Evolutionary conservation across 192 early-diverging fungal genomes (phyloP).

Genomic region (Coemansia nantahalensis): DNA sequence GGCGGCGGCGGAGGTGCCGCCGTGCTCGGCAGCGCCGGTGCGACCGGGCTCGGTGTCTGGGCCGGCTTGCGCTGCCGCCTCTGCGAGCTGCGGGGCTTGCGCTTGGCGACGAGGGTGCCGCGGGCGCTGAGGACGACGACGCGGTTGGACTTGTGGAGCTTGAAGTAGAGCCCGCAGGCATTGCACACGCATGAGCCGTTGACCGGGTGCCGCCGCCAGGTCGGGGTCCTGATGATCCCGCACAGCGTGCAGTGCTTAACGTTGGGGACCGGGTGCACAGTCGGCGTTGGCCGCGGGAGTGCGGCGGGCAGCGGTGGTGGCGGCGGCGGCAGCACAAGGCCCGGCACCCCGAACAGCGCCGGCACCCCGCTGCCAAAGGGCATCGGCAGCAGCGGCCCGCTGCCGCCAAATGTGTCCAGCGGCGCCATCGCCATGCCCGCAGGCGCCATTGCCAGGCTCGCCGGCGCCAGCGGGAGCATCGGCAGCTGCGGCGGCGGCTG

Average conservation of each 20-base stretch:
- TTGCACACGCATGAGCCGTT: constrained; percentile 18
- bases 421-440: no score
- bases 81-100: constrained; percentile 14
- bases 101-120: constrained; percentile 14
- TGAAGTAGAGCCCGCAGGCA: constrained; percentile 30
- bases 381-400: no score
- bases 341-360: no score
- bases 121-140: constrained; percentile 5
- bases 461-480: background rate
- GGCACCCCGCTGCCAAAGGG: no score
- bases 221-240: constrained; percentile 5
- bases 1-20: no score
- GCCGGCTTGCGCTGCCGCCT: background rate
- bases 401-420: no score
- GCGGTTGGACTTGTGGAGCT: constrained; percentile 15
- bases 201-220: constrained; percentile 18
- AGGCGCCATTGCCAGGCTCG: no score
- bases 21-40: no score
- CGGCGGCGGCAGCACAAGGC: background rate
- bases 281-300: background rate
- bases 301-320: background rate
- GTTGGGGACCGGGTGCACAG: background rate
- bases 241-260: constrained; percentile 11
- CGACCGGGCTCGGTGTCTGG: background rate
- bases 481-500: background rate